A percentile compares a stretch with the other conserved stretches of the same genome.
These are phyloP conservation scores for Glycine soja DNA, from an alignment of 306 rosid genomes.

Conservation along the genomic window DNA sequence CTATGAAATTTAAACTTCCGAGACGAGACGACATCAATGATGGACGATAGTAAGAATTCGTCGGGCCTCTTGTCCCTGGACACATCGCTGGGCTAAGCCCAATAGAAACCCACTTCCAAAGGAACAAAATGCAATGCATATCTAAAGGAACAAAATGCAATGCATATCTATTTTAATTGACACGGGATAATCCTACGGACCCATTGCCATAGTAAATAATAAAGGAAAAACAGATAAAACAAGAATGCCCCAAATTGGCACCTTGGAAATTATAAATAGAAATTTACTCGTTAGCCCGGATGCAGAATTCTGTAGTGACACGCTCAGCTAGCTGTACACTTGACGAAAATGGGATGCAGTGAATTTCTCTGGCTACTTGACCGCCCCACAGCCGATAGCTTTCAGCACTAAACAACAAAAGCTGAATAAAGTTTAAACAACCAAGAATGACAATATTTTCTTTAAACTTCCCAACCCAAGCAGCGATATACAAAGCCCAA, in stretches of 20 bases:
- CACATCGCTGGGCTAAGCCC: neutral
- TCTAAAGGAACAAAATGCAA: neutral
- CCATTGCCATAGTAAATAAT: too few relatives aligned
- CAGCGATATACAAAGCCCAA: slow-evolving; percentile 29
- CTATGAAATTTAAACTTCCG: too few relatives aligned
- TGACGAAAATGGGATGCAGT: neutral
- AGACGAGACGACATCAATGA: too few relatives aligned
- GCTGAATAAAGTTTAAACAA: neutral
- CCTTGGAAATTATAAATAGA: neutral
- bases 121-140: neutral
- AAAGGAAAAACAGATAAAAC: too few relatives aligned
- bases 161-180: neutral
- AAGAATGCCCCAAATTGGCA: too few relatives aligned
- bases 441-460: neutral
- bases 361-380: neutral
- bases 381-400: neutral
- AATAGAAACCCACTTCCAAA: neutral
- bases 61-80: neutral
- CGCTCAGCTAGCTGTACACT: neutral
- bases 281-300: neutral
- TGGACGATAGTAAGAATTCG: too few relatives aligned
- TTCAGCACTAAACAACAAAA: neutral
- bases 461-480: neutral
- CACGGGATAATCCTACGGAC: neutral
- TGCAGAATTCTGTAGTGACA: neutral